Evolutionary conservation across 176 grass and related monocot species (phyloP).

Genomic region (Raddia distichophylla): DNA sequence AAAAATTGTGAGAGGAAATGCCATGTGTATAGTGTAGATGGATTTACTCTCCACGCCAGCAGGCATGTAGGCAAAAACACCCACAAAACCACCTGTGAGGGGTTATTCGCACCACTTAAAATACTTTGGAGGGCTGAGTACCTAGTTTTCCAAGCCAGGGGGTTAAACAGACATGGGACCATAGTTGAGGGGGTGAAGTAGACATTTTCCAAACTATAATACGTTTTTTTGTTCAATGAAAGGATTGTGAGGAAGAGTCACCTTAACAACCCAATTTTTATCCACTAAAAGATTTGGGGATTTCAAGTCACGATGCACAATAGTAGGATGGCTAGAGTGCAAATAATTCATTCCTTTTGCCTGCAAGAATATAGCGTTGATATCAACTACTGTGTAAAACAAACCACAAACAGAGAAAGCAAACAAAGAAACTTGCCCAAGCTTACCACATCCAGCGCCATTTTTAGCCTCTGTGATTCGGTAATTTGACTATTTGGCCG

Average conservation of each 20-base stretch:
- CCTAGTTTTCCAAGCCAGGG: too few relatives aligned
- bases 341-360: conserved; percentile 99
- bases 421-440: conserved; percentile 35
- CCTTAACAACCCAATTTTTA: conserved; percentile 99
- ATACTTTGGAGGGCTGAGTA: too few relatives aligned
- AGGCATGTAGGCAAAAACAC: too few relatives aligned
- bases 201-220: neutral
- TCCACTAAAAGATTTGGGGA: conserved; percentile 99
- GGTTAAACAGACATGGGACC: too few relatives aligned
- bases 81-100: too few relatives aligned
- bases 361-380: conserved; percentile 58
- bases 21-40: too few relatives aligned
- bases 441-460: conserved; percentile 97
- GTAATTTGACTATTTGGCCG: conserved; percentile 76
- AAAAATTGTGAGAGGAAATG: too few relatives aligned
- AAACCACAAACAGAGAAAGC: conserved; percentile 29
- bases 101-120: too few relatives aligned
- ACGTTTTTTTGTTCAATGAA: neutral
- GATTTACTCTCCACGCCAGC: too few relatives aligned
- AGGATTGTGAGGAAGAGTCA: conserved; percentile 38
- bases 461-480: conserved; percentile 87
- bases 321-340: conserved; percentile 90
- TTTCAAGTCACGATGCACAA: conserved; percentile 98
- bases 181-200: too few relatives aligned
- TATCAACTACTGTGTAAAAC: conserved; percentile 29